phyloP scores from a whole-genome alignment of 1,139 yeast species.

The Hyphopichia pseudoburtonii region DNA sequence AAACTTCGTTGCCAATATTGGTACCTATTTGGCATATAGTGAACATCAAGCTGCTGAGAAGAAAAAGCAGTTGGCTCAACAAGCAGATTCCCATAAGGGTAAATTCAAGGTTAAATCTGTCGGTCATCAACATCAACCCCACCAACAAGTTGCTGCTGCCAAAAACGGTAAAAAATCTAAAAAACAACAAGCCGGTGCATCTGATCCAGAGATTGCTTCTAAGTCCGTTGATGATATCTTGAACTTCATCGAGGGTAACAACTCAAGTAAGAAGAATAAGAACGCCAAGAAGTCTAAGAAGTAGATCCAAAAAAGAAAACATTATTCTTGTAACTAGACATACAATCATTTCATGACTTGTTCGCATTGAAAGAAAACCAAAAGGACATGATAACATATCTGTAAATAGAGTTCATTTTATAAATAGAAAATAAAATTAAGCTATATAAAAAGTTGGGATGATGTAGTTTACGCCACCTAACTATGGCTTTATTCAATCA shows the following conservation, averaged over 20 bases:
- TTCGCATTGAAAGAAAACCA: too few species aligned
- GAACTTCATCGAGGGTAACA: constrained; percentile 59
- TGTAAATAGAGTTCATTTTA: constrained; percentile 1
- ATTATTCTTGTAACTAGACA: constrained; percentile 3
- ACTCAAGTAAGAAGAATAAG: constrained; percentile 16
- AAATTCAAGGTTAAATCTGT: constrained; percentile 10
- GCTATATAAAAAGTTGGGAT: too few species aligned
- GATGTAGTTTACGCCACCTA: too few species aligned
- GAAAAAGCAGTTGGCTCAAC: constrained; percentile 9
- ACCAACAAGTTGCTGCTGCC: constrained; percentile 9
- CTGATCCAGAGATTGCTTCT: constrained; percentile 56
- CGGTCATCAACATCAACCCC: not conserved
- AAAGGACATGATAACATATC: not conserved
- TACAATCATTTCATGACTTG: not conserved
- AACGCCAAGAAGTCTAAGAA: constrained; percentile 15
- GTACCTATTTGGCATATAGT: constrained; percentile 37
- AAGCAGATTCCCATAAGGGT: constrained; percentile 7
- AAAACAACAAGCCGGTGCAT: constrained; percentile 22
- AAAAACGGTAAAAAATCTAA: constrained; percentile 27
- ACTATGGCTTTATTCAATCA: too few species aligned
- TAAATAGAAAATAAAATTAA: too few species aligned
- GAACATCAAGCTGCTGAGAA: constrained; percentile 18
- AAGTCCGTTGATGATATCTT: constrained; percentile 69
- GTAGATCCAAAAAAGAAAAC: constrained; percentile 12
- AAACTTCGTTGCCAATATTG: constrained; percentile 57